Evolutionary conservation across 768 basidiomycete genomes (phyloP).

Genomic region (Dendrothele bispora): DNA sequence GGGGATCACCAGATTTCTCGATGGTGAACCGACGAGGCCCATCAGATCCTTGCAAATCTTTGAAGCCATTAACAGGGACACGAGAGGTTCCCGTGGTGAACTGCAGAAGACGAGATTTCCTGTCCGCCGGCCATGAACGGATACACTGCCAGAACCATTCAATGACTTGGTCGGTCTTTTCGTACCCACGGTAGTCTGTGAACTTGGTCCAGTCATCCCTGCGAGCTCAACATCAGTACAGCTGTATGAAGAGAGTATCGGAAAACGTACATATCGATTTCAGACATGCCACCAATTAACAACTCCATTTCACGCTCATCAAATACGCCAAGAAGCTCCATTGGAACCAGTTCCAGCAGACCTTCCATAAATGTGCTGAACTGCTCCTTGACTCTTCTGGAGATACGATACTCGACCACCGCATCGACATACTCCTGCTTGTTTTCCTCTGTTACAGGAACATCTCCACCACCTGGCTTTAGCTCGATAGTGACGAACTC

Average conservation of each 20-base stretch:
- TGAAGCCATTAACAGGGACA: constrained; percentile 91
- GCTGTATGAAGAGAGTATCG: neutral
- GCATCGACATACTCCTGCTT: constrained; percentile 77
- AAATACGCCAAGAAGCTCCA: constrained; percentile 84
- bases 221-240: neutral
- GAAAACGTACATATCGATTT: constrained; percentile 76
- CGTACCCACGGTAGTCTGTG: constrained; percentile 89
- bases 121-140: constrained; percentile 86
- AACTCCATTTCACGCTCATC: constrained; percentile 90
- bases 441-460: constrained; percentile 71
- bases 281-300: constrained; percentile 90
- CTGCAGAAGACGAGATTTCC: constrained; percentile 83
- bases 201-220: constrained; percentile 93
- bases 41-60: constrained; percentile 91
- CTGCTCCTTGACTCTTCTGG: constrained; percentile 78
- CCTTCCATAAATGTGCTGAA: constrained; percentile 86
- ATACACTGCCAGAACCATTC: constrained; percentile 97
- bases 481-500: constrained; percentile 69
- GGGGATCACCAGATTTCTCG: constrained; percentile 90
- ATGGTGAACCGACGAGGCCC: constrained; percentile 93
- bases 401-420: constrained; percentile 83
- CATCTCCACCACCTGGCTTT: constrained; percentile 57
- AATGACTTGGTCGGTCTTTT: constrained; percentile 84
- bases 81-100: constrained; percentile 88
- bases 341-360: constrained; percentile 79